Conservation (phyloP, 306 rosid genomes). For the Casuarina equisetifolia region DNA sequence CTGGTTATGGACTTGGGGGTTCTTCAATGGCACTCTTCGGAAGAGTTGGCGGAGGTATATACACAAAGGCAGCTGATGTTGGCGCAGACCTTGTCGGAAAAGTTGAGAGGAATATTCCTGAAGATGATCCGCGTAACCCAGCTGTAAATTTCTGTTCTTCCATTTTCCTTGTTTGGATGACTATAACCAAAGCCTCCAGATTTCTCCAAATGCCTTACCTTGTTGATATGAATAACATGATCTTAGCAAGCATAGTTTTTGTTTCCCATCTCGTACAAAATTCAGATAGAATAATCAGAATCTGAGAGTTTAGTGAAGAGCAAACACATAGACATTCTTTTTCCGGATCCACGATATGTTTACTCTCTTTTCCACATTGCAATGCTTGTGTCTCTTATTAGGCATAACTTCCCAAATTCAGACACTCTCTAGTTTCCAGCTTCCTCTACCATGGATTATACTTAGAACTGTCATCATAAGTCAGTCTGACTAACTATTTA, state of each 20-base stretch:
- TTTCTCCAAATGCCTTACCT: neutral
- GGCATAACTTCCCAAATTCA: neutral
- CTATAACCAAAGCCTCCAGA: neutral
- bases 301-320: neutral
- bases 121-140: slow-evolving; percentile 76
- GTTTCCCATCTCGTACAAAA: neutral
- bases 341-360: neutral
- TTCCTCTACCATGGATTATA: neutral
- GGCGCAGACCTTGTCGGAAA: slow-evolving; percentile 78
- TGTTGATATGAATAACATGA: slow-evolving; percentile 1
- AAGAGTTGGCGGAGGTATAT: slow-evolving; percentile 77
- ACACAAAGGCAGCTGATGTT: slow-evolving; percentile 84
- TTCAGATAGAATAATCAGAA: neutral
- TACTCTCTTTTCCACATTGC: neutral
- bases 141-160: slow-evolving; percentile 45
- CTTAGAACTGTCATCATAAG: neutral
- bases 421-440: neutral
- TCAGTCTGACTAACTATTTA: neutral
- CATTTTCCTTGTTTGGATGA: neutral
- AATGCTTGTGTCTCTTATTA: neutral
- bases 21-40: slow-evolving; percentile 81
- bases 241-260: slow-evolving; percentile 4
- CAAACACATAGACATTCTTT: neutral
- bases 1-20: slow-evolving; percentile 76
- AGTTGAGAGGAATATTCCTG: slow-evolving; percentile 65